A percentile compares a stretch with the other conserved stretches of the same genome.
Evolutionary conservation across 2,329 filamentous ascomycete species (phyloP).

Genomic region (Arthrobotrys megalospora): DNA sequence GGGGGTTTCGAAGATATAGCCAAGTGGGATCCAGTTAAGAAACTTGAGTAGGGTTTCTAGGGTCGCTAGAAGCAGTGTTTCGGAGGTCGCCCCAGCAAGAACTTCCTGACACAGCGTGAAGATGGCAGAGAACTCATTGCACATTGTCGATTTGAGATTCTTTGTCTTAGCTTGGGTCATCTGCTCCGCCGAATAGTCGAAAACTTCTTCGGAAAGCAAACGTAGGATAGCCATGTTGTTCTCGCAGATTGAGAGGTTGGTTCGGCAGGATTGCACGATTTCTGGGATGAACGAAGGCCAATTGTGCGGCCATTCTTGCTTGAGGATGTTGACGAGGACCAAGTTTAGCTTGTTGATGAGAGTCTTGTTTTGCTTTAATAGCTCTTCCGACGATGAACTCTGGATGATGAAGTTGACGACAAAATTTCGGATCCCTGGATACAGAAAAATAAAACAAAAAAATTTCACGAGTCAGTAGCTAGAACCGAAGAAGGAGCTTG

Average conservation of each 20-base stretch:
- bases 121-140: slow-evolving; percentile 97
- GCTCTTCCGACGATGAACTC: slow-evolving; percentile 90
- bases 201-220: slow-evolving; percentile 96
- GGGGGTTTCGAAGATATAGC: slow-evolving; percentile 98
- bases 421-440: slow-evolving; percentile 93
- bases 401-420: slow-evolving; percentile 99
- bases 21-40: slow-evolving; percentile 98
- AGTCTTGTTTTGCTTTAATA: slow-evolving; percentile 84
- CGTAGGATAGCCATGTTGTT: slow-evolving; percentile 99
- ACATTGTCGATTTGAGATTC: slow-evolving; percentile 98
- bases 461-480: slow-evolving; percentile 5
- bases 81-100: slow-evolving; percentile 87
- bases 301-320: slow-evolving; percentile 99
- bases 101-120: slow-evolving; percentile 98
- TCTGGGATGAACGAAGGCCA: slow-evolving; percentile 99
- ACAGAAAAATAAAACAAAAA: slow-evolving; percentile 2
- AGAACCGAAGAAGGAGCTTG: slow-evolving; percentile 16
- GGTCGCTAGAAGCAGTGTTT: slow-evolving; percentile 93
- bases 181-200: slow-evolving; percentile 97
- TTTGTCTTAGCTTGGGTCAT: slow-evolving; percentile 99
- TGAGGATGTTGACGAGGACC: slow-evolving; percentile 95
- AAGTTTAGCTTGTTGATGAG: slow-evolving; percentile 98
- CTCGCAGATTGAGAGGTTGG: slow-evolving; percentile 96
- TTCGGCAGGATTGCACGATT: slow-evolving; percentile 96
- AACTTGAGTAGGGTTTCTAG: slow-evolving; percentile 95